A percentile compares a stretch with the other conserved stretches of the same genome.
phyloP scores from a whole-genome alignment of 2,329 filamentous ascomycete species.

The Phoma sp. region DNA sequence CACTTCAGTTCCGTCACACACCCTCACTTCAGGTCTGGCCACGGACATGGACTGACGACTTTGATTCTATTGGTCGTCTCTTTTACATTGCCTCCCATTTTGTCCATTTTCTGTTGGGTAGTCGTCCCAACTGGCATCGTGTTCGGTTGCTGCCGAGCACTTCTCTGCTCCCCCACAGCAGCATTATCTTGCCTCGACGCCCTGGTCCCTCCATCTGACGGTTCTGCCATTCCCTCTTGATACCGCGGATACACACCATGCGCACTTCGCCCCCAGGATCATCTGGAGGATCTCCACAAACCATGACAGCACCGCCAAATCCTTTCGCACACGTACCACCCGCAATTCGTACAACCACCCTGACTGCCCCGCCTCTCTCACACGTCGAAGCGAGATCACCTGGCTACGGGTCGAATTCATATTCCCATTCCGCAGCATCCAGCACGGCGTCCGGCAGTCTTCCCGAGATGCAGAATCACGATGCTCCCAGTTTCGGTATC shows the following conservation, averaged over 20 bases:
- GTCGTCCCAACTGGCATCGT: constrained; percentile 28
- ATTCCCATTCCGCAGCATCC: constrained; percentile 47
- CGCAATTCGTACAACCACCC: constrained; percentile 32
- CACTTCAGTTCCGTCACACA: constrained; percentile 13
- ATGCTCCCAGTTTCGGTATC: constrained; percentile 50
- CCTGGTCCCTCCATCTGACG: constrained; percentile 24
- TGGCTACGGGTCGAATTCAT: constrained; percentile 39
- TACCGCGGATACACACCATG: constrained; percentile 27
- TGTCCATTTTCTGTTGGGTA: constrained; percentile 37
- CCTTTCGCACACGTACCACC: constrained; percentile 40
- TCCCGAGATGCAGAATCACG: constrained; percentile 39
- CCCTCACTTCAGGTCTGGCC: constrained; percentile 27
- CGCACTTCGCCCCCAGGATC: constrained; percentile 44
- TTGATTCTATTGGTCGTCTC: constrained; percentile 34
- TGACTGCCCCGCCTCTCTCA: constrained; percentile 40
- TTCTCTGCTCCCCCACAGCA: constrained; percentile 37
- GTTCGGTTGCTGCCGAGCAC: constrained; percentile 47
- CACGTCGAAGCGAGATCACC: constrained; percentile 42
- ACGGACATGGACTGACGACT: constrained; percentile 34
- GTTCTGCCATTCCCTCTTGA: constrained; percentile 21
- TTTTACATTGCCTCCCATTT: constrained; percentile 26
- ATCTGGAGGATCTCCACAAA: constrained; percentile 43
- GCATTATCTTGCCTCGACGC: constrained; percentile 22
- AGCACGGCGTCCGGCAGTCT: constrained; percentile 45
- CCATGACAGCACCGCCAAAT: constrained; percentile 43